Conservation (phyloP, 768 basidiomycete species). For the Lenzites betulinus region DNA sequence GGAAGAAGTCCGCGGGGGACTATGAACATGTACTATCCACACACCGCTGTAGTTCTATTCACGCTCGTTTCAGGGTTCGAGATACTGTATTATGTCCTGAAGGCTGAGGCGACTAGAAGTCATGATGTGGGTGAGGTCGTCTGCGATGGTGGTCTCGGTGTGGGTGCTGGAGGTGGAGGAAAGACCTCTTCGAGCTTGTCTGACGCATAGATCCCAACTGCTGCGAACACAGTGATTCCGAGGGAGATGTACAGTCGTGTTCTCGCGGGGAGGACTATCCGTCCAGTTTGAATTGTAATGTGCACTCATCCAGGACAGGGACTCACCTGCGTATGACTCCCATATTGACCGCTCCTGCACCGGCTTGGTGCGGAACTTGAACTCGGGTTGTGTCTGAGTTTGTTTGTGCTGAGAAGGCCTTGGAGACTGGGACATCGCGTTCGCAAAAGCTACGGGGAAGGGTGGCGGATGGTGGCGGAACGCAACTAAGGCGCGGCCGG, state of each 20-base stretch:
- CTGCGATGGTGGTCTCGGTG: not conserved
- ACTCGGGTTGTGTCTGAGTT: slow-evolving; percentile 9
- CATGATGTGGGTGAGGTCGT: not conserved
- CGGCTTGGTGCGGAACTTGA: slow-evolving; percentile 24
- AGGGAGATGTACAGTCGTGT: slow-evolving; percentile 36
- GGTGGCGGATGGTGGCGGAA: slow-evolving; percentile 11
- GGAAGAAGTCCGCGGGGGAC: not conserved
- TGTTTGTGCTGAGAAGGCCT: not conserved
- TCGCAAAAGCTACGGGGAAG: not conserved
- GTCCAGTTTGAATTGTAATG: not conserved
- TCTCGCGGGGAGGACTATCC: slow-evolving; percentile 34
- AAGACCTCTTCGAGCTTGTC: slow-evolving; percentile 32
- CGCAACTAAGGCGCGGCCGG: not conserved
- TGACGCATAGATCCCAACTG: slow-evolving; percentile 33
- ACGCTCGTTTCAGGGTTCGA: not conserved
- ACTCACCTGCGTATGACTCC: slow-evolving; percentile 32
- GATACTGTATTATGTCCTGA: not conserved
- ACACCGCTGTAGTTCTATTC: slow-evolving; percentile 15
- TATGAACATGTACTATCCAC: slow-evolving; percentile 15
- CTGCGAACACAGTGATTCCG: slow-evolving; percentile 34
- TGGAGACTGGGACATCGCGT: slow-evolving; percentile 13
- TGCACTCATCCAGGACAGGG: not conserved
- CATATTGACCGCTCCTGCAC: slow-evolving; percentile 26
- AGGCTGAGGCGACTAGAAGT: not conserved
- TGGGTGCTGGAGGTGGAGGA: slow-evolving; percentile 19